Base-by-base conservation (phyloP, 1,284 basidiomycete genomes). In the Cryptococcus wingfieldii region DNA sequence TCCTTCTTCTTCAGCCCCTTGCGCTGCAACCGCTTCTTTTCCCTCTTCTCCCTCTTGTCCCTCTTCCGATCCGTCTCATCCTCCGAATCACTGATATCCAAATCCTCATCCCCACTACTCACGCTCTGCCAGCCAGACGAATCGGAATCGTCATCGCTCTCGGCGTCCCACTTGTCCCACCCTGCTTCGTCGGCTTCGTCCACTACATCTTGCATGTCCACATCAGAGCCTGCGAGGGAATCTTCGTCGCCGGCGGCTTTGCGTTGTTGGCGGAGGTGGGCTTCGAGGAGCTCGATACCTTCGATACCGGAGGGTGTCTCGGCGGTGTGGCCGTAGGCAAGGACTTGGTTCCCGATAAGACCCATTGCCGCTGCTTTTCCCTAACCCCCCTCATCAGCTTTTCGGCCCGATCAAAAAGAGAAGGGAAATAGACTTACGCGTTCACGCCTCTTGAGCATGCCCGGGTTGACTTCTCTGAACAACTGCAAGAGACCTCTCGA, bases 391-490 rank as follows among this genome's bases (percentile, higher is more conserved):
- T 14, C 14, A 34, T 7, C 5, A 37, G 38, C 42, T 53, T 2
- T 19, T 51, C 53, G 53, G 46, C 59, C 46, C 28, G 59, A 14
- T 16, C 18, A 41, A 18, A n/a, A 16, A 10, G 38, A 18, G 44
- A 7, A 42, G 54, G 43, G 18, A 27, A 28, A 19, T 2, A 7
- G 5, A 55, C 58, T 27, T 9, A 69, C 84, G 54, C 64, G 87
- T 88, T 98, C 95, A 55, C 90, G 81, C 58, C 86, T 83, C 78
- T 90, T 93, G 66, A 99, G 80, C 84, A 98, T 83, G 2, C 85
- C 86, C 0, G 96, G 96, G 75, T 98, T 98, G 59, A 97, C 90
- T 67, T 98, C 95, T 38, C 96, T 82, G 79, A 92, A 99, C n/a
- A 98, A 80, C 69, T 89, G 88, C 54, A 98, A 78, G 52, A 99